phyloP scores from a whole-genome alignment of 345 rosid species.

The Lepidium aucheri region DNA sequence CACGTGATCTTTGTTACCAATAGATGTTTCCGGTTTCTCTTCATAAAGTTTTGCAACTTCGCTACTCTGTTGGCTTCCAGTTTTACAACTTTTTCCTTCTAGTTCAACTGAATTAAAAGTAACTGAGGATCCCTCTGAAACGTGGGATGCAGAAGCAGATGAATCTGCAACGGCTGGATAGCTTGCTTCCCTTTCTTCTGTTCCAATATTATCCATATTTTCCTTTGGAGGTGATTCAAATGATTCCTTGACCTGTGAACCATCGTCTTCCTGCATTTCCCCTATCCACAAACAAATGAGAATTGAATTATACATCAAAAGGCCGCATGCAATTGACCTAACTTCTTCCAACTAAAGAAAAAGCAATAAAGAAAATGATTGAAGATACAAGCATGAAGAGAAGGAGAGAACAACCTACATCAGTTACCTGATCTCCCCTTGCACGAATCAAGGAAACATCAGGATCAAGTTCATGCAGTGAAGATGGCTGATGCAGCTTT shows the following conservation, averaged over 20 bases:
- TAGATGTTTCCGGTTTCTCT: conserved; percentile 21
- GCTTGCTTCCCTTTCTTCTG: conserved; percentile 25
- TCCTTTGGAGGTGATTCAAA: conserved; percentile 24
- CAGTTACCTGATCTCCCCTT: conserved; percentile 68
- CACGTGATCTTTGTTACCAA: conserved; percentile 12
- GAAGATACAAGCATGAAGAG: conserved; percentile 20
- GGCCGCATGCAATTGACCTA: conserved; percentile 14
- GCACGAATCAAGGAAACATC: conserved; percentile 36
- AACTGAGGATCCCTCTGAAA: conserved; percentile 30
- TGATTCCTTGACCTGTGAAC: conserved; percentile 37
- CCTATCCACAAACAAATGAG: conserved; percentile 91
- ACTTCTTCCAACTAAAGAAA: conserved; percentile 7
- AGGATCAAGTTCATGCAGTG: conserved; percentile 33
- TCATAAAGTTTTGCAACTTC: conserved; percentile 15
- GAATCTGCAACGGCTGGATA: conserved; percentile 22
- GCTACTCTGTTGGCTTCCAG: not conserved
- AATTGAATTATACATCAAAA: conserved; percentile 45
- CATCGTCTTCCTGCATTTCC: conserved; percentile 82
- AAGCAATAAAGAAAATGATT: not conserved
- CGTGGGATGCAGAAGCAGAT: conserved; percentile 11
- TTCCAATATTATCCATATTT: conserved; percentile 17
- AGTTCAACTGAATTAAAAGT: conserved; percentile 19
- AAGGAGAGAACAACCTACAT: conserved; percentile 71
- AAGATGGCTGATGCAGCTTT: conserved; percentile 24
- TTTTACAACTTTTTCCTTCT: conserved; percentile 20